These are phyloP conservation scores for Ochetophila trinervis DNA, from an alignment of 306 rosid species.

Conservation along the genomic window DNA sequence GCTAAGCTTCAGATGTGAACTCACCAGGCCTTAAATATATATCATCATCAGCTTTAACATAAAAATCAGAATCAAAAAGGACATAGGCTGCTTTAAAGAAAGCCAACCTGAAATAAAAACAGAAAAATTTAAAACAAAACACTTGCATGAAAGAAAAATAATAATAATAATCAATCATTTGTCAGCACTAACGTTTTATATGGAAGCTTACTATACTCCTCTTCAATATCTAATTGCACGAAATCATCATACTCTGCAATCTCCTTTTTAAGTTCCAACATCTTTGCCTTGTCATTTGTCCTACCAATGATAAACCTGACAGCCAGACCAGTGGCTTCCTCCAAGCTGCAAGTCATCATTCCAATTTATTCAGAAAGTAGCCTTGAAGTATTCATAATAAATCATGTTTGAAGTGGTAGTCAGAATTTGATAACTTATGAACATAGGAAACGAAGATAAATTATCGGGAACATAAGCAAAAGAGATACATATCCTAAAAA, in stretches of 20 bases:
- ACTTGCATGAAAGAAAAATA: conserved; percentile 8
- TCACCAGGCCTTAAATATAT: conserved; percentile 96
- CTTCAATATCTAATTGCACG: conserved; percentile 84
- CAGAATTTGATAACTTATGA: background rate
- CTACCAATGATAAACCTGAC: conserved; percentile 89
- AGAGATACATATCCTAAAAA: no score
- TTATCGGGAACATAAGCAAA: no score
- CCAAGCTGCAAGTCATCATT: conserved; percentile 62
- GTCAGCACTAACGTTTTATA: conserved; percentile 89
- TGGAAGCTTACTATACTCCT: conserved; percentile 99
- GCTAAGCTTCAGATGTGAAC: conserved; percentile 4
- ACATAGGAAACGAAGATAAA: no score
- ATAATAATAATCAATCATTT: conserved; percentile 1
- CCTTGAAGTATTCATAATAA: background rate
- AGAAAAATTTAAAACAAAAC: conserved; percentile 15
- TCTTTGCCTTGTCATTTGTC: conserved; percentile 60
- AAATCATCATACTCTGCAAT: conserved; percentile 75
- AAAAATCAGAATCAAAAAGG: conserved; percentile 78
- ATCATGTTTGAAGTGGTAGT: background rate
- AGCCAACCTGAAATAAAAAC: conserved; percentile 65
- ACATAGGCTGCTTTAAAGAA: conserved; percentile 95
- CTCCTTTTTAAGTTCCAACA: conserved; percentile 69
- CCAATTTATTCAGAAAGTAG: conserved; percentile 22
- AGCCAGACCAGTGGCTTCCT: conserved; percentile 94
- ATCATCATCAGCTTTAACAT: conserved; percentile 96